Evolutionary conservation across 2,329 filamentous ascomycete species (phyloP).

Genomic region (Colletotrichum neosansevieriae): DNA sequence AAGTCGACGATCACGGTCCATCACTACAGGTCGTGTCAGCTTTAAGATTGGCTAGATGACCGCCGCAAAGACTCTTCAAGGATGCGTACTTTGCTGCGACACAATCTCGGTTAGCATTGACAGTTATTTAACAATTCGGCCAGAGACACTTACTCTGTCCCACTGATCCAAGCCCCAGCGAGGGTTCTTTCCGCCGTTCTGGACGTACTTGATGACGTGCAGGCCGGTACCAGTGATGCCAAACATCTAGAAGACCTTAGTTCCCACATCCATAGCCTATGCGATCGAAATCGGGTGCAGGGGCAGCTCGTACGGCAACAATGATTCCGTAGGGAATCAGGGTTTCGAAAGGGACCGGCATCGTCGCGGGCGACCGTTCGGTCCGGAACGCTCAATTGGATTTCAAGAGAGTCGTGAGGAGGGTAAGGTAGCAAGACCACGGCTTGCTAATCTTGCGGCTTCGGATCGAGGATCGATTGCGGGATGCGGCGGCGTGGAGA

Average conservation of each 20-base stretch:
- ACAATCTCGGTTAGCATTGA: constrained; percentile 48
- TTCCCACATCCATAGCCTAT: neutral
- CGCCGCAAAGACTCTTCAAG: neutral
- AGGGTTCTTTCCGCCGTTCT: constrained; percentile 71
- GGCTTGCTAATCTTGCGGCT: constrained; percentile 1
- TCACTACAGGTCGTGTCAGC: constrained; percentile 60
- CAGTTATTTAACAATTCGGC: neutral
- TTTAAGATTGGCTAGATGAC: neutral
- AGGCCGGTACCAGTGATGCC: constrained; percentile 70
- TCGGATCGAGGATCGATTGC: neutral
- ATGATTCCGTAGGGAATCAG: constrained; percentile 75
- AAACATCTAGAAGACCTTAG: constrained; percentile 68
- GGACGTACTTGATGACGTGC: constrained; percentile 66
- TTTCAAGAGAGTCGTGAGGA: neutral
- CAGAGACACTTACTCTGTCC: constrained; percentile 64
- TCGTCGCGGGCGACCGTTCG: constrained; percentile 50
- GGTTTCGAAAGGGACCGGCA: constrained; percentile 74
- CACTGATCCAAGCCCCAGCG: constrained; percentile 72
- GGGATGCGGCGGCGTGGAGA: neutral
- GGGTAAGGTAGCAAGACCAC: constrained; percentile 8
- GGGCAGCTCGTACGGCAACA: constrained; percentile 59
- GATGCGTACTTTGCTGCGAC: constrained; percentile 65
- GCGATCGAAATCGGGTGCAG: constrained; percentile 44
- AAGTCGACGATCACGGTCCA: constrained; percentile 72
- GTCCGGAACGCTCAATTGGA: constrained; percentile 37